phyloP scores from a whole-genome alignment of 2,329 filamentous ascomycete genomes.

The Colletotrichum sp. region DNA sequence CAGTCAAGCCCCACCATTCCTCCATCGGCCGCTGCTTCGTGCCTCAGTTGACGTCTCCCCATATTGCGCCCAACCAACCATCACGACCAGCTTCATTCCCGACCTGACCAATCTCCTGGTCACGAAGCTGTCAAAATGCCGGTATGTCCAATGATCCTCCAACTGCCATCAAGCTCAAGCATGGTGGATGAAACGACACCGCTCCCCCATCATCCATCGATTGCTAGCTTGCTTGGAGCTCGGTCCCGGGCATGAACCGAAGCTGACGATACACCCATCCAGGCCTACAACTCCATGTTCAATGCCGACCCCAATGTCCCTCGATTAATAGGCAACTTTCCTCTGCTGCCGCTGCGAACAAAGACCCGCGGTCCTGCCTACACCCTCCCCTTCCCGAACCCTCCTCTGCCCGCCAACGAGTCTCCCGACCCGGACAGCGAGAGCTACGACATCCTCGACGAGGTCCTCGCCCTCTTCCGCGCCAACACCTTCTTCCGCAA shows the following conservation, averaged over 20 bases:
- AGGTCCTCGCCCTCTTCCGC: slow-evolving; percentile 90
- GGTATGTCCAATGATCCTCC: slow-evolving; percentile 35
- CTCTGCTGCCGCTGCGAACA: slow-evolving; percentile 91
- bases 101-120: slow-evolving; percentile 16
- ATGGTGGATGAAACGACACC: neutral
- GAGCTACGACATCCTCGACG: slow-evolving; percentile 95
- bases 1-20: slow-evolving; percentile 19
- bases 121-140: slow-evolving; percentile 45
- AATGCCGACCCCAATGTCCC: slow-evolving; percentile 74
- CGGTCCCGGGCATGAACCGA: neutral
- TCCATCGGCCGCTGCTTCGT: neutral
- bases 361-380: slow-evolving; percentile 95
- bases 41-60: slow-evolving; percentile 1
- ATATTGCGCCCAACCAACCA: slow-evolving; percentile 1
- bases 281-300: slow-evolving; percentile 99
- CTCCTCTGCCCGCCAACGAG: slow-evolving; percentile 62
- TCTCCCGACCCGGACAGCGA: slow-evolving; percentile 84
- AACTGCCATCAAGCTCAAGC: neutral
- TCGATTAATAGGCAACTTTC: slow-evolving; percentile 82
- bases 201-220: neutral
- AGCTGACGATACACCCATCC: slow-evolving; percentile 27
- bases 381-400: slow-evolving; percentile 69
- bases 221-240: neutral
- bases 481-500: slow-evolving; percentile 99
- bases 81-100: slow-evolving; percentile 19